phyloP scores from a whole-genome alignment of 2,329 filamentous ascomycete species.

The Aspergillus sp. region DNA sequence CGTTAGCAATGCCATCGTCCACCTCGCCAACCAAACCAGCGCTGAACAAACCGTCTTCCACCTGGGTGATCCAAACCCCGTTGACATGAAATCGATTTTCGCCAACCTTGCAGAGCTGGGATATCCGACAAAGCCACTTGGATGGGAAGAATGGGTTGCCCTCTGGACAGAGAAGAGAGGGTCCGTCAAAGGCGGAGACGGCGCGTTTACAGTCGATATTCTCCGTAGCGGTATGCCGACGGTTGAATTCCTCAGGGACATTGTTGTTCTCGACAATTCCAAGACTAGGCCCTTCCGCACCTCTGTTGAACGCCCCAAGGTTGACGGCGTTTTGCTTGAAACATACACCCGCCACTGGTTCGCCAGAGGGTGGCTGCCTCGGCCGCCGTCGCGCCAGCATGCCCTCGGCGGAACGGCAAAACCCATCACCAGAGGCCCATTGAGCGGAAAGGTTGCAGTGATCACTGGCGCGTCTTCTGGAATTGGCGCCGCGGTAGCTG shows the following conservation, averaged over 20 bases:
- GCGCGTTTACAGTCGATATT: conserved; percentile 68
- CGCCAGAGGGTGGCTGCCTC: conserved; percentile 64
- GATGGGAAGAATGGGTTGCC: conserved; percentile 64
- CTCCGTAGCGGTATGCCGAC: conserved; percentile 72
- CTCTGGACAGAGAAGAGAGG: conserved; percentile 65
- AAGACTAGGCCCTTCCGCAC: conserved; percentile 53
- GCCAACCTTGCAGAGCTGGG: conserved; percentile 56
- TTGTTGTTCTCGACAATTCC: conserved; percentile 64
- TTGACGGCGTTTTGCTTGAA: conserved; percentile 60
- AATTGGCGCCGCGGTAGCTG: conserved; percentile 65
- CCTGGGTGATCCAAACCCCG: conserved; percentile 61
- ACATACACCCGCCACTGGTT: conserved; percentile 75
- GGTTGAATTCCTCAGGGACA: conserved; percentile 59
- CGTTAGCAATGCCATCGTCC: conserved; percentile 63
- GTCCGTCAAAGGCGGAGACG: conserved; percentile 54
- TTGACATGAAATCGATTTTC: conserved; percentile 58
- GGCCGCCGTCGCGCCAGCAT: conserved; percentile 47
- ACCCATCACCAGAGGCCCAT: conserved; percentile 45
- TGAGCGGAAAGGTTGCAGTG: conserved; percentile 62
- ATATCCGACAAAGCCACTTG: conserved; percentile 57
- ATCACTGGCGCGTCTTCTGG: conserved; percentile 73
- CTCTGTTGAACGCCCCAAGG: conserved; percentile 55
- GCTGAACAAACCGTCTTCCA: conserved; percentile 60
- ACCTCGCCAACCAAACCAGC: conserved; percentile 56
- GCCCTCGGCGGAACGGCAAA: conserved; percentile 37